Base-by-base conservation (phyloP, 768 basidiomycete species). In the Podaxis sp. region DNA sequence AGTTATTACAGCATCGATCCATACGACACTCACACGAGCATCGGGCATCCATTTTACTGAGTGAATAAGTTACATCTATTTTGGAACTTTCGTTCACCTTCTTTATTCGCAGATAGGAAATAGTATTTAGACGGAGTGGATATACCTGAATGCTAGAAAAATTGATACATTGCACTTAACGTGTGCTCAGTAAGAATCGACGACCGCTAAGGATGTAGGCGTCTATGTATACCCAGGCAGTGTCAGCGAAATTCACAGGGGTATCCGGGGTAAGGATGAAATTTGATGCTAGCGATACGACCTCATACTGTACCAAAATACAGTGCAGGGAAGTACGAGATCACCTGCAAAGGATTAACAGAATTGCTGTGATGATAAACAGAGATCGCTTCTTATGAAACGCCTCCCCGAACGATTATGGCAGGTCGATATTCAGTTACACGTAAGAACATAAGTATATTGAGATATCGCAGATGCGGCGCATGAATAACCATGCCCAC, bases 381-480 rank as follows among this genome's bases (percentile, higher is more conserved):
- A 44, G 42, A 16, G 16, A 18, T 18, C n/a, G 14, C 16, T 16
- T 44, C 28, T 32, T 32, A 32, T 9, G 28, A 32, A 32, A 32
- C 28, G 28, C 9, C 7, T 7, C 28, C 28, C 28, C 9, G 28
- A 32, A n/a, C 28, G 28, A 32, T 9, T 32, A 9, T 32, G 28
- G 7, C 28, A 1, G 2, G 32, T 9, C 2, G 32, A 6, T 5
- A 7, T 9, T 9, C 18, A 25, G 18, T 54, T 18, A 32, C 23
- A n/a, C 9, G 21, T 2, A 53, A 10, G 18, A 23, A 54, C 37
- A 37, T 54, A 54, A 38, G 27, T 14, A 16, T 51, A 13, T n/a
- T 51, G 50, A 51, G 18, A 10, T 9, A 54, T 40, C 52, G 52
- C 18, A 54, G 52, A 54, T 54, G 52, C 18, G 52, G 52, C 52